Evolutionary conservation across 106 monocot species (phyloP).

Genomic region (Iris macrosiphon): DNA sequence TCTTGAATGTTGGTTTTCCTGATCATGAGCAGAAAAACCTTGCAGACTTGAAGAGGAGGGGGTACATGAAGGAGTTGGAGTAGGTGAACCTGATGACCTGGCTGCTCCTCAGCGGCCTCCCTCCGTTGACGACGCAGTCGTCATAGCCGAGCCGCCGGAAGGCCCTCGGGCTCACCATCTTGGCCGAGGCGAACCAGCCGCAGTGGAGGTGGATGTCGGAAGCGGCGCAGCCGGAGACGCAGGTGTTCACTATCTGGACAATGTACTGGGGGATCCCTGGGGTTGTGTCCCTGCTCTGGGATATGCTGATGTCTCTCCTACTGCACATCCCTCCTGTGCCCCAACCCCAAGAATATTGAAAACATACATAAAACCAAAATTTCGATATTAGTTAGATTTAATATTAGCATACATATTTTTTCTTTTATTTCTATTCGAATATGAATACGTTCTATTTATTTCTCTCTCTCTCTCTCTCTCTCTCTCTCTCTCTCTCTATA

Average conservation of each 20-base stretch:
- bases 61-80: conserved; percentile 6
- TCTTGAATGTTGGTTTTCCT: no score
- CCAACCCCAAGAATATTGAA: no score
- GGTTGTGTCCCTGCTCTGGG: neutral
- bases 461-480: no score
- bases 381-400: no score
- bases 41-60: neutral
- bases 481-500: no score
- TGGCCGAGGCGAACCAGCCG: neutral
- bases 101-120: neutral
- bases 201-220: conserved; percentile 6
- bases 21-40: neutral
- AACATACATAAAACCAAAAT: no score
- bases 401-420: no score
- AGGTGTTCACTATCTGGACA: conserved; percentile 1
- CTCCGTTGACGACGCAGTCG: neutral
- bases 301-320: conserved; percentile 3
- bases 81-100: conserved; percentile 1
- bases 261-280: conserved; percentile 1
- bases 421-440: no score
- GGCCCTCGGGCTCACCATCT: neutral
- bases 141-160: neutral
- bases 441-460: no score
- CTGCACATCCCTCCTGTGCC: neutral
- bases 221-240: neutral